phyloP scores from a whole-genome alignment of 2,329 filamentous ascomycete genomes.

The Gaeumannomyces tritici region DNA sequence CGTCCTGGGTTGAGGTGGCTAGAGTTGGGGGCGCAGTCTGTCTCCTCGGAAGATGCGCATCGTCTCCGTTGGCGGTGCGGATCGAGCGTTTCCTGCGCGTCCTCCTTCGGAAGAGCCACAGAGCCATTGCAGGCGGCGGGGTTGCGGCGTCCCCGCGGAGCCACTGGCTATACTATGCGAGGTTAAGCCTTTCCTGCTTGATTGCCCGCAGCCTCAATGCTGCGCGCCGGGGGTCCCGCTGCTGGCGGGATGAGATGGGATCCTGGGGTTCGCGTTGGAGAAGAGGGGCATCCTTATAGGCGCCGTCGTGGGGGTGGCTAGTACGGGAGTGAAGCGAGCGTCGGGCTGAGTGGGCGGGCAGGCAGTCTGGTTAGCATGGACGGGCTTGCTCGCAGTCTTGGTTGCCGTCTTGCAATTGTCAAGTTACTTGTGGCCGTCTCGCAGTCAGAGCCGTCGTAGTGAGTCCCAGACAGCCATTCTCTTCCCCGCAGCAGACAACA shows the following conservation, averaged over 20 bases:
- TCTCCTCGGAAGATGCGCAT: conserved; percentile 25
- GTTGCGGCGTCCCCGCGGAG: background rate
- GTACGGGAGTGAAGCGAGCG: background rate
- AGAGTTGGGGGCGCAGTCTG: conserved; percentile 20
- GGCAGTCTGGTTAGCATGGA: background rate
- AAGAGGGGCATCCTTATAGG: background rate
- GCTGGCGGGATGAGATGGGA: conserved; percentile 1
- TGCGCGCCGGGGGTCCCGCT: background rate
- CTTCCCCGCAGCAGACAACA: background rate
- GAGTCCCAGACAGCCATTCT: background rate
- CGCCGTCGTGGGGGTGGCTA: background rate
- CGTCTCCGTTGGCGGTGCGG: conserved; percentile 42
- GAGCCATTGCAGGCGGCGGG: conserved; percentile 47
- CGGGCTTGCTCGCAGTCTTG: background rate
- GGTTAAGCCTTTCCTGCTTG: background rate
- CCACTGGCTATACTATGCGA: background rate
- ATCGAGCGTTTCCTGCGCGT: conserved; percentile 53
- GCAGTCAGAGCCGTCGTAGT: background rate
- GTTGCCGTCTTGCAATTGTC: background rate
- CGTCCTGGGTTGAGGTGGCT: conserved; percentile 6
- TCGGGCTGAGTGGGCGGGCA: background rate
- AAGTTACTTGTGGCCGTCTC: background rate
- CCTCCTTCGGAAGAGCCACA: conserved; percentile 76
- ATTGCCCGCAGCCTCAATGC: conserved; percentile 2
- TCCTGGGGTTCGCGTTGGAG: background rate